A percentile compares a stretch with the other conserved stretches of the same genome.
Evolutionary conservation across 192 early-diverging fungal species (phyloP).

Genomic region (Gonapodya sp.): DNA sequence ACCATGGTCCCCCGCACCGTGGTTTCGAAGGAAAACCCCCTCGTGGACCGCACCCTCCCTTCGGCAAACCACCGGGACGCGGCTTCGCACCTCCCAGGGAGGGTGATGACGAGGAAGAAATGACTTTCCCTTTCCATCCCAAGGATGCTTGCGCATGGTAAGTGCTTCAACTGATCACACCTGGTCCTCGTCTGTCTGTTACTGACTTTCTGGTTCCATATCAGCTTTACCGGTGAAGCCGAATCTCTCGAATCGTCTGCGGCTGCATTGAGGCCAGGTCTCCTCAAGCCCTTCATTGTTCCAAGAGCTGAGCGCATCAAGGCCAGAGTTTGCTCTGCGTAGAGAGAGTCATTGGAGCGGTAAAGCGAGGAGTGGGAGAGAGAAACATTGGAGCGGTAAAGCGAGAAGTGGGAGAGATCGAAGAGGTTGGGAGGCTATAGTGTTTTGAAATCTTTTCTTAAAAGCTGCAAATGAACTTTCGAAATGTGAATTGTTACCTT

Average conservation of each 20-base stretch:
- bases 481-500: too few species aligned
- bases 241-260: neutral
- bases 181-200: too few species aligned
- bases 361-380: neutral
- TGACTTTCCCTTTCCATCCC: neutral
- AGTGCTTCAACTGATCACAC: neutral
- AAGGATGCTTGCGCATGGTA: neutral
- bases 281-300: neutral
- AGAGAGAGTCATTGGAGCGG: neutral
- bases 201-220: neutral
- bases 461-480: too few species aligned
- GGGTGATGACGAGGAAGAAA: neutral
- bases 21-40: too few species aligned
- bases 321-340: neutral
- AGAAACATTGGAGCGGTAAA: neutral
- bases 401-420: too few species aligned
- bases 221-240: neutral
- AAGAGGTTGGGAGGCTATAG: too few species aligned
- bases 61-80: too few species aligned
- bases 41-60: too few species aligned
- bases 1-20: neutral
- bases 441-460: neutral
- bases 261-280: neutral
- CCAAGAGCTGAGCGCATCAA: neutral
- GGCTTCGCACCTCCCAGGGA: too few species aligned